Percentiles rank a stretch among this genome's conserved stretches.
Conservation (phyloP, 768 basidiomycete species). For the Mycena albidolilacea region DNA sequence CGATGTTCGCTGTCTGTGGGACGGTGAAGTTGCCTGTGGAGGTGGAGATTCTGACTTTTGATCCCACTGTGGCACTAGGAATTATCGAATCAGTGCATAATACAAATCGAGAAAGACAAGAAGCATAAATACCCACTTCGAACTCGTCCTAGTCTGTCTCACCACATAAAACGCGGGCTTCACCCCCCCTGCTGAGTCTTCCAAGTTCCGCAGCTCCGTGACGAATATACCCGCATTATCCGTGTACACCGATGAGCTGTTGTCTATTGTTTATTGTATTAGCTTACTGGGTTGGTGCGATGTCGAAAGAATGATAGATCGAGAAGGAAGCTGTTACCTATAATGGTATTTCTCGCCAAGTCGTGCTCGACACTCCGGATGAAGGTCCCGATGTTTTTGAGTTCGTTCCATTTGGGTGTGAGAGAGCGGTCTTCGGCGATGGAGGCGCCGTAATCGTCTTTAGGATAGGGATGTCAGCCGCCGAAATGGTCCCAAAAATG, state of each 20-base stretch:
- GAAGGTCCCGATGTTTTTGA: conserved; percentile 33
- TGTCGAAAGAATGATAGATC: not conserved
- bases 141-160: conserved; percentile 27
- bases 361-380: conserved; percentile 33
- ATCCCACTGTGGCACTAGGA: conserved; percentile 19
- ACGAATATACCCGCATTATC: conserved; percentile 29
- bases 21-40: conserved; percentile 33
- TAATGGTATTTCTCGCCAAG: conserved; percentile 26
- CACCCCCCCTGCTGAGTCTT: conserved; percentile 3
- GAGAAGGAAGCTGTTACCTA: conserved; percentile 17
- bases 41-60: conserved; percentile 32
- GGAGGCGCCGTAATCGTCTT: conserved; percentile 33
- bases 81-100: conserved; percentile 1
- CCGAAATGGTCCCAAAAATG: not conserved
- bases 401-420: conserved; percentile 32
- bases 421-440: conserved; percentile 33
- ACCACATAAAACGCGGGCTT: conserved; percentile 31
- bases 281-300: not conserved
- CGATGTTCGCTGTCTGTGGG: conserved; percentile 22
- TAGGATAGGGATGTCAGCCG: conserved; percentile 2
- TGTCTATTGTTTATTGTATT: conserved; percentile 18
- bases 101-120: not conserved
- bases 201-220: conserved; percentile 30
- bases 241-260: conserved; percentile 28
- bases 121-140: conserved; percentile 20